A percentile compares a stretch with the other conserved stretches of the same genome.
phyloP scores from a whole-genome alignment of 768 basidiomycete genomes.

The Cystobasidium ongulense region DNA sequence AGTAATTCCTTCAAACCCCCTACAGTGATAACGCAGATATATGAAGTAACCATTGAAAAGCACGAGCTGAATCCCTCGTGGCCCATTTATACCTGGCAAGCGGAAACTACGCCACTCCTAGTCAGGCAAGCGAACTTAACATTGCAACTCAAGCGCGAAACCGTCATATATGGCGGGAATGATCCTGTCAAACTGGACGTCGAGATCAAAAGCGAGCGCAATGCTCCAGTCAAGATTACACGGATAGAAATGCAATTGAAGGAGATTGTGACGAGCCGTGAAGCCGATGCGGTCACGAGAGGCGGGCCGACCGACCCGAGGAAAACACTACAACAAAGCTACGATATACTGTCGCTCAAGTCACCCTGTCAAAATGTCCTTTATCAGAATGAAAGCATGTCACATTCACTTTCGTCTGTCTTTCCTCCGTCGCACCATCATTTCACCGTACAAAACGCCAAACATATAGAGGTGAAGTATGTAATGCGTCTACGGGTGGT shows the following conservation, averaged over 20 bases:
- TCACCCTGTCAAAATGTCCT: not conserved
- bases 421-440: conserved; percentile 8
- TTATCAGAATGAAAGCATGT: conserved; percentile 3
- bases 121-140: not conserved
- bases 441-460: conserved; percentile 23
- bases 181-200: conserved; percentile 5
- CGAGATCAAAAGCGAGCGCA: conserved; percentile 17
- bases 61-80: conserved; percentile 23
- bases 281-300: not conserved
- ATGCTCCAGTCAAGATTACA: conserved; percentile 9
- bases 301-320: not conserved
- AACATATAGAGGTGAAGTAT: conserved; percentile 25
- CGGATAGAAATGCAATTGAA: conserved; percentile 1
- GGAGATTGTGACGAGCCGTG: not conserved
- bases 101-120: not conserved
- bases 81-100: conserved; percentile 23
- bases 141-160: conserved; percentile 7
- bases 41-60: conserved; percentile 24
- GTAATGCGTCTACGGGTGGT: conserved; percentile 8
- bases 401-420: not conserved
- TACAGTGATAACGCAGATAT: not conserved
- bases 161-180: conserved; percentile 17
- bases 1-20: conserved; percentile 4
- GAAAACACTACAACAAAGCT: not conserved
- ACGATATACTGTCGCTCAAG: conserved; percentile 16